Conservation (phyloP, 163 green algal species). For the Volvox carteri region DNA sequence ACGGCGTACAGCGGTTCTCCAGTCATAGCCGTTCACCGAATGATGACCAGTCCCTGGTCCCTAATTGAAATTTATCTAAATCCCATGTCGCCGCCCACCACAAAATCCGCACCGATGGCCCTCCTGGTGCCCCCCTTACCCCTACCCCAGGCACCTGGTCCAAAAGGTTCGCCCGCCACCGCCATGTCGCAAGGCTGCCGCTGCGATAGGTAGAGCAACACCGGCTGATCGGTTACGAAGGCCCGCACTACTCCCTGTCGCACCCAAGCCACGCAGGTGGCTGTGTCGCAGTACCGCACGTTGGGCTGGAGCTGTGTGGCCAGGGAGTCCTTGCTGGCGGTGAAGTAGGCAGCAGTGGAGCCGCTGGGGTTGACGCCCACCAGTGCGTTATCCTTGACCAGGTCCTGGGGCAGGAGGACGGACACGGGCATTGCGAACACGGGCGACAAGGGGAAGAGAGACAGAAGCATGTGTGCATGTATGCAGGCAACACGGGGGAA, state of each 20-base stretch:
- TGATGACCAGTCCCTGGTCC: background rate
- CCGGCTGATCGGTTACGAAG: constrained; percentile 21
- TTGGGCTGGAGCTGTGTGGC: background rate
- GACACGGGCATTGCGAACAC: background rate
- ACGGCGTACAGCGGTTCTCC: background rate
- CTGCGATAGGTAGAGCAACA: background rate
- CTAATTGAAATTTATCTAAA: too few relatives aligned
- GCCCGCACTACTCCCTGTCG: background rate
- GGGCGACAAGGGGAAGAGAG: background rate
- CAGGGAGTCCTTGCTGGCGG: constrained; percentile 2
- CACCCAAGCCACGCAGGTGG: background rate
- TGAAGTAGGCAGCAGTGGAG: constrained; percentile 49
- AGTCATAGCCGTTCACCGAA: background rate
- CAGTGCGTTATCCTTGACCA: background rate
- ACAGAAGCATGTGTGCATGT: background rate
- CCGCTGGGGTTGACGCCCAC: constrained; percentile 41
- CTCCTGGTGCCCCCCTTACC: background rate
- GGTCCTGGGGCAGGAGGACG: background rate
- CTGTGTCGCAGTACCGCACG: background rate
- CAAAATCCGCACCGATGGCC: too few relatives aligned
- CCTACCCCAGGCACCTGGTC: constrained; percentile 15
- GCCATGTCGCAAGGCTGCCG: constrained; percentile 29
- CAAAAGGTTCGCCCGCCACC: constrained; percentile 43
- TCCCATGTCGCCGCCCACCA: too few relatives aligned
- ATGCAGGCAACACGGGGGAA: too few relatives aligned